phyloP scores from a whole-genome alignment of 345 rosid genomes.

The Carallia pectinifolia region DNA sequence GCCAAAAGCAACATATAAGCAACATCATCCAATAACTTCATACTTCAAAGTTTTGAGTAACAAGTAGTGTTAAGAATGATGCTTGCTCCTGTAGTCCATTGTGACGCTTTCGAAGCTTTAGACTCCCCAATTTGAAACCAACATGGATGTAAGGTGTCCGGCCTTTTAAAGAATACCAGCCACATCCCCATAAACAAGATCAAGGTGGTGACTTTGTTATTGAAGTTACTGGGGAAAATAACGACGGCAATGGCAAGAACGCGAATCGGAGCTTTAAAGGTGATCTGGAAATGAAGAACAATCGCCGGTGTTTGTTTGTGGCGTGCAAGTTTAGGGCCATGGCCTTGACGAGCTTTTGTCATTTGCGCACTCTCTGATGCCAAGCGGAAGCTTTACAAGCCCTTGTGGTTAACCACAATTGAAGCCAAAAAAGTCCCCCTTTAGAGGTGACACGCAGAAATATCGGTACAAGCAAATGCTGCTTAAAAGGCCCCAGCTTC shows the following conservation, averaged over 20 bases:
- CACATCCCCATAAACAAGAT: background rate
- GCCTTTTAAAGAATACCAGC: constrained; percentile 43
- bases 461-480: too few species aligned
- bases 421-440: too few species aligned
- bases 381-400: constrained; percentile 39
- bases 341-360: constrained; percentile 31
- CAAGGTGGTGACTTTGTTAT: background rate
- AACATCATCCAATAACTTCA: too few species aligned
- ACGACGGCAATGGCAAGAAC: background rate
- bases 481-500: too few species aligned
- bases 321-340: constrained; percentile 28
- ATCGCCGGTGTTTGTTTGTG: constrained; percentile 13
- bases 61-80: too few species aligned
- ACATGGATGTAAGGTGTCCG: constrained; percentile 37
- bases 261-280: background rate
- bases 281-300: background rate
- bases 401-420: background rate
- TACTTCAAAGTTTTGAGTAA: too few species aligned
- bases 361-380: constrained; percentile 35
- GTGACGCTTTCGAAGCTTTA: too few species aligned
- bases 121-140: too few species aligned
- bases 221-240: constrained; percentile 3
- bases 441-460: too few species aligned
- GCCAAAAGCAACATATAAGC: too few species aligned
- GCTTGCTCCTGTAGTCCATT: too few species aligned